Percentiles rank a stretch among this genome's conserved stretches.
Evolutionary conservation across 2,329 filamentous ascomycete genomes (phyloP).

Genomic region (Falciphora oryzae): DNA sequence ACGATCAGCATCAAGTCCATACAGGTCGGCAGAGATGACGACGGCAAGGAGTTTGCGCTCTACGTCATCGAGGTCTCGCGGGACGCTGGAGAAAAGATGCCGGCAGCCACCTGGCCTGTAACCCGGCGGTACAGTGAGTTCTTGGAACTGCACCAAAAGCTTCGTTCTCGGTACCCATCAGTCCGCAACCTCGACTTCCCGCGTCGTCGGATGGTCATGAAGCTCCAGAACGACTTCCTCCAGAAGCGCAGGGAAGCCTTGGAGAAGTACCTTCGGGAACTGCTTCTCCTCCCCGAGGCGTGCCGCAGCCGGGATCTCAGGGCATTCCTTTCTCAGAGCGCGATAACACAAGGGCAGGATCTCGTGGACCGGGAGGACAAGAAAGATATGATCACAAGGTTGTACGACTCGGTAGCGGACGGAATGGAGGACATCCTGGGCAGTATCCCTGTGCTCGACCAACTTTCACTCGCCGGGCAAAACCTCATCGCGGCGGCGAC

Average conservation of each 20-base stretch:
- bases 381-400: constrained; percentile 83
- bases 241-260: constrained; percentile 80
- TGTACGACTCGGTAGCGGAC: constrained; percentile 95
- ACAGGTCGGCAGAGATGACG: constrained; percentile 84
- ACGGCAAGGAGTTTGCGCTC: constrained; percentile 87
- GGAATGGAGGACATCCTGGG: constrained; percentile 98
- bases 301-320: constrained; percentile 90
- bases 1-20: constrained; percentile 87
- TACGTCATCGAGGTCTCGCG: constrained; percentile 90
- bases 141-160: constrained; percentile 85
- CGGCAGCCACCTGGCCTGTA: constrained; percentile 89
- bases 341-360: constrained; percentile 57
- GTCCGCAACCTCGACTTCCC: constrained; percentile 91
- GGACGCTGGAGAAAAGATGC: constrained; percentile 90
- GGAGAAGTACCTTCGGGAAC: constrained; percentile 76
- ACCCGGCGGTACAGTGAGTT: constrained; percentile 96
- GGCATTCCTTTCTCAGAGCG: constrained; percentile 86
- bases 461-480: constrained; percentile 86
- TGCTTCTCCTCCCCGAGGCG: constrained; percentile 83
- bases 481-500: constrained; percentile 77
- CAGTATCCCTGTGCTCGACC: constrained; percentile 91
- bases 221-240: constrained; percentile 91
- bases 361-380: constrained; percentile 57
- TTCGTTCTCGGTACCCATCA: constrained; percentile 78
- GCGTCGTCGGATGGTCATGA: constrained; percentile 86